A percentile compares a stretch with the other conserved stretches of the same genome.
Evolutionary conservation across 352 stramenopile species (phyloP).

Genomic region (Phytopythium mirpurense): DNA sequence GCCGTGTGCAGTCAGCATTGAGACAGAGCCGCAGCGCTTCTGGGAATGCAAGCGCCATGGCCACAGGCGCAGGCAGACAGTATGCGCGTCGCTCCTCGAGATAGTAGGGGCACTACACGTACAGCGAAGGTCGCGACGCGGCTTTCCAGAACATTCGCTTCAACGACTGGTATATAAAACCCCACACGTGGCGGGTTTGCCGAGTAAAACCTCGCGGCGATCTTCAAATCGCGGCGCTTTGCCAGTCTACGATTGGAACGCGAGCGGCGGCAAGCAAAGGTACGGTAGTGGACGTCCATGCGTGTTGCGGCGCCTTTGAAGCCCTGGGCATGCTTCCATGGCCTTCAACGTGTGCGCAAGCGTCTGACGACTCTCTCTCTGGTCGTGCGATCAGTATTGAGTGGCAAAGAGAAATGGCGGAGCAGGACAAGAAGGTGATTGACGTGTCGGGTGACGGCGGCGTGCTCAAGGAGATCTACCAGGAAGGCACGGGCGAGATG

Average conservation of each 20-base stretch:
- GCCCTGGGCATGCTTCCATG: not conserved
- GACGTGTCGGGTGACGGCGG: conserved; percentile 87
- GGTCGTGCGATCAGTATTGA: not conserved
- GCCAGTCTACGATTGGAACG: conserved; percentile 1
- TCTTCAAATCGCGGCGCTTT: not conserved
- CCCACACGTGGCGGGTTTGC: too few species aligned
- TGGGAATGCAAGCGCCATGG: too few species aligned
- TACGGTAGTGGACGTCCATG: not conserved
- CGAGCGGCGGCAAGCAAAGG: not conserved
- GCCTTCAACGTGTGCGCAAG: not conserved
- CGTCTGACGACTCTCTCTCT: not conserved
- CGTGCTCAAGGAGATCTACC: conserved; percentile 90
- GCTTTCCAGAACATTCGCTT: too few species aligned
- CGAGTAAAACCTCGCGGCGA: not conserved
- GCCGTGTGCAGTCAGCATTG: too few species aligned
- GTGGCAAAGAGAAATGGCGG: conserved; percentile 16
- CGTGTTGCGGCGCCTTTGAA: not conserved
- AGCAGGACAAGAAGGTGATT: conserved; percentile 36
- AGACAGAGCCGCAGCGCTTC: too few species aligned
- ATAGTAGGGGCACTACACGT: too few species aligned
- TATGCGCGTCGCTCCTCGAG: too few species aligned
- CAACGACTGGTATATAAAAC: too few species aligned
- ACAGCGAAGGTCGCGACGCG: too few species aligned
- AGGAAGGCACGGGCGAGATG: conserved; percentile 81
- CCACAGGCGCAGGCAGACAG: too few species aligned